Base-by-base conservation (phyloP, 192 early-diverging fungal genomes). In the Dissophora ornata region DNA sequence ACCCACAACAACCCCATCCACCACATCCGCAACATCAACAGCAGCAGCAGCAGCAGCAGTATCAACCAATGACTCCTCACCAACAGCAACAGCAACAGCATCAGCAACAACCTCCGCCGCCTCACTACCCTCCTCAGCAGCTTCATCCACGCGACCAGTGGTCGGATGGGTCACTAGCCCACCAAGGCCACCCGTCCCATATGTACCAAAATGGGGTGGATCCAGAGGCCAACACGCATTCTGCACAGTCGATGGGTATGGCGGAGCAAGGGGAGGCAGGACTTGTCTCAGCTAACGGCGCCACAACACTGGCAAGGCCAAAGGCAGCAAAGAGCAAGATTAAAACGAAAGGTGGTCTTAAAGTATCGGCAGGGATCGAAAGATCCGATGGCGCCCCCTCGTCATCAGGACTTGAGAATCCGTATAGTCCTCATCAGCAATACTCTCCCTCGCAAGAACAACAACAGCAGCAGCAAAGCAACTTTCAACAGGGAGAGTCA, bases 31-130 rank as follows among this genome's bases (percentile, higher is more conserved):
- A 12, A 28, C 2, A 18, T 3, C 49, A 50, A 9, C 59, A 45
- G 10, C 58, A 12, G 24, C 2, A 18, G 7, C 49, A 50, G 9
- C 59, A 4, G 6, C 59, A 30, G 12, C 26, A 21, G 13, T 28
- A 52, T 22, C 50, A 38, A 18, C 13, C 25, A 25, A 22, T 2
- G 25, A 12, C 49, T 21, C 34, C 34, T 11, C 33, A 51, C 5
- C 57, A 58, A 53, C 57, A 59, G 21, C 67, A 53, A n/a, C 32
- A 44, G 2, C 44, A 45, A 24, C 42, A 52, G 19, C 54, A 58
- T 9, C 56, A 36, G 24, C 2, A 38, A 22, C 49, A 44, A 4
- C 28, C 36, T 19, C n/a, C n/a, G n/a, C n/a, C n/a, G n/a, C n/a
- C 28, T 60, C 19, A 34, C 28, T 40, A 24, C 18, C 33, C 45